Base-by-base conservation (phyloP, 306 rosid species). In the Prunus davidiana region DNA sequence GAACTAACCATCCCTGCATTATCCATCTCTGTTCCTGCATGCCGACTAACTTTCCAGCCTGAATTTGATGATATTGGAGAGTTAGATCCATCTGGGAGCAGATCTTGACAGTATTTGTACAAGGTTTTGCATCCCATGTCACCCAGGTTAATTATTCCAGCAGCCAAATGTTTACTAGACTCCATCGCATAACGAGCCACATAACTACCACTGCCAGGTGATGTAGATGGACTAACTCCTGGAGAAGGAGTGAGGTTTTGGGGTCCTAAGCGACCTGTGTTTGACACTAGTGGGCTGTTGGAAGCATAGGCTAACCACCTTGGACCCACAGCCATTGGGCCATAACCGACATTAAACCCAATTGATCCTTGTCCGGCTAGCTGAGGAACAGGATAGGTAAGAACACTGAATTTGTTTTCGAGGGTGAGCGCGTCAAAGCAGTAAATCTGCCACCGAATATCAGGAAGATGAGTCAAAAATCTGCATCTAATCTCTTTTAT, bases 281-380 rank as follows among this genome's bases (percentile, higher is more conserved):
- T 91, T 78, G 90, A 86, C 51, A 82, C 86, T 51, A 89, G 78
- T 14, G 92, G 91, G 63, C 76, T 90, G 81, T 85, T 89, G 76
- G 93, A 86, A 66, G 97, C 86, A 88, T 93, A 93, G 65, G 98
- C 98, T 81, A 93, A 79, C 98, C 98, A 93, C 88, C 98, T 93
- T 14, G 98, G 91, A 79, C 97, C 98, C 80, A 93, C 97, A 82
- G 93, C 88, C 97, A 93, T 88, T 60, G 98, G 97, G 76, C 98
- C 97, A 73, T 89, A 91, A 81, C 97, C 96, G 38, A 93, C 90
- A 87, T 93, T 91, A 82, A 89, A 88, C 45, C 96, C 87, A 45
- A 38, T 6, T 47, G 88, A 75, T 79, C 92, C 98, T 79, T 85
- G 97, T 73, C 93, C 96, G 38, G 74, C 70, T 81, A 89, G 74